These are phyloP conservation scores for Pseudozyma hubeiensis DNA, from an alignment of 1,284 basidiomycete genomes.

Conservation along the genomic window DNA sequence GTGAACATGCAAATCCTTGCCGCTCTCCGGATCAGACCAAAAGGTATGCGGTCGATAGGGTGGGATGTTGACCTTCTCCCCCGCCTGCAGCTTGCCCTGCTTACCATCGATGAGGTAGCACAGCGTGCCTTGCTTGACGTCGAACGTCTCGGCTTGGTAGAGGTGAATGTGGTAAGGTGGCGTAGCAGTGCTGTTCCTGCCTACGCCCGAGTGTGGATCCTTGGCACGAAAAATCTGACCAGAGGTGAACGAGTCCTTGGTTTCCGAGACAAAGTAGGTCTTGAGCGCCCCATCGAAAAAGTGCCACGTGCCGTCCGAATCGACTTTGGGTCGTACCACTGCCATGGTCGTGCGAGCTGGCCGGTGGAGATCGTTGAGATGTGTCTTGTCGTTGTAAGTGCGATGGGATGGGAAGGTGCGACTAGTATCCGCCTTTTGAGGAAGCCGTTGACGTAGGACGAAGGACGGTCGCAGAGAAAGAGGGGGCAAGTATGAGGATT, in stretches of 20 bases:
- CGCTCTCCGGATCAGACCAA: constrained; percentile 60
- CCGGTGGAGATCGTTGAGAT: not conserved
- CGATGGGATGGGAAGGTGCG: no score
- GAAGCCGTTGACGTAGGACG: no score
- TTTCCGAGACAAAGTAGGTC: constrained; percentile 36
- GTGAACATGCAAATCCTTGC: constrained; percentile 64
- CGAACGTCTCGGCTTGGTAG: constrained; percentile 66
- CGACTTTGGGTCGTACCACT: constrained; percentile 45
- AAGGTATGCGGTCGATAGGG: constrained; percentile 67
- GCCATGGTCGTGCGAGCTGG: constrained; percentile 13
- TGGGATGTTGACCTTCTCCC: constrained; percentile 62
- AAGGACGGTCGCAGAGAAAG: no score
- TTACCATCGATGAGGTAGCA: constrained; percentile 67
- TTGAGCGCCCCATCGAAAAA: constrained; percentile 54
- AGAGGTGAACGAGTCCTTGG: constrained; percentile 44
- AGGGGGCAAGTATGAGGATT: not conserved
- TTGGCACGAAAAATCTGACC: constrained; percentile 65
- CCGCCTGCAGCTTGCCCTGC: constrained; percentile 58
- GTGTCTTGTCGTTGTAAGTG: not conserved
- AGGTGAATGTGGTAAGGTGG: constrained; percentile 67
- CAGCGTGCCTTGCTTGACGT: constrained; percentile 62
- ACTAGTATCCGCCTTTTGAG: no score
- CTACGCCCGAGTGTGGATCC: constrained; percentile 59
- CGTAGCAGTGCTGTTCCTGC: constrained; percentile 60
- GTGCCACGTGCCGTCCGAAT: constrained; percentile 44